Conservation (phyloP, 2,329 filamentous ascomycete species). For the Torrubiella hemipterigena region DNA sequence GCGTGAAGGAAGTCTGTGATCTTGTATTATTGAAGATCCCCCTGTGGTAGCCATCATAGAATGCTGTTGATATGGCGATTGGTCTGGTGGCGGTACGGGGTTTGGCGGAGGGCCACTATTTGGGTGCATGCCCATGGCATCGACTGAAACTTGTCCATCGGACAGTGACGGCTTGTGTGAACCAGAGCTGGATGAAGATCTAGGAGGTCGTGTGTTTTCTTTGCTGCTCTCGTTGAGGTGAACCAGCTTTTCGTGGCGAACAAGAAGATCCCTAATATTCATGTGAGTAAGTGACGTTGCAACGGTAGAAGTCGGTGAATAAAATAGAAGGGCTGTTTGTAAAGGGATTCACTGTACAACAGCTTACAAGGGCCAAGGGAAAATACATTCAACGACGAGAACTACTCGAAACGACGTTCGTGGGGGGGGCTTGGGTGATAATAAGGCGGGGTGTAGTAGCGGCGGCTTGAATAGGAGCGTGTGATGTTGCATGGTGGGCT, state of each 20-base stretch:
- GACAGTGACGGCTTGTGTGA: slow-evolving; percentile 32
- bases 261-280: slow-evolving; percentile 52
- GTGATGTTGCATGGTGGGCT: slow-evolving; percentile 4
- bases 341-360: no score
- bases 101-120: slow-evolving; percentile 15
- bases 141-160: slow-evolving; percentile 33
- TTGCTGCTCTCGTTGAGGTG: slow-evolving; percentile 49
- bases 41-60: slow-evolving; percentile 8
- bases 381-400: slow-evolving; percentile 3
- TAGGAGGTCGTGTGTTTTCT: slow-evolving; percentile 37
- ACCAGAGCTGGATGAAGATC: slow-evolving; percentile 33
- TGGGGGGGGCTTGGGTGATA: slow-evolving; percentile 5
- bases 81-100: slow-evolving; percentile 12
- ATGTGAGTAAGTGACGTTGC: slow-evolving; percentile 36
- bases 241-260: slow-evolving; percentile 52
- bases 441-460: slow-evolving; percentile 3
- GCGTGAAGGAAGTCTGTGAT: slow-evolving; percentile 32
- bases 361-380: slow-evolving; percentile 7
- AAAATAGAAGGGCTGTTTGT: neutral
- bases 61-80: slow-evolving; percentile 9
- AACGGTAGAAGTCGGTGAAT: neutral
- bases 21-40: slow-evolving; percentile 29
- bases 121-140: slow-evolving; percentile 34
- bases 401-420: neutral
- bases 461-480: slow-evolving; percentile 2